A percentile compares a stretch with the other conserved stretches of the same genome.
Evolutionary conservation across 257 asterid species (phyloP).

Genomic region (Paulownia fortunei): DNA sequence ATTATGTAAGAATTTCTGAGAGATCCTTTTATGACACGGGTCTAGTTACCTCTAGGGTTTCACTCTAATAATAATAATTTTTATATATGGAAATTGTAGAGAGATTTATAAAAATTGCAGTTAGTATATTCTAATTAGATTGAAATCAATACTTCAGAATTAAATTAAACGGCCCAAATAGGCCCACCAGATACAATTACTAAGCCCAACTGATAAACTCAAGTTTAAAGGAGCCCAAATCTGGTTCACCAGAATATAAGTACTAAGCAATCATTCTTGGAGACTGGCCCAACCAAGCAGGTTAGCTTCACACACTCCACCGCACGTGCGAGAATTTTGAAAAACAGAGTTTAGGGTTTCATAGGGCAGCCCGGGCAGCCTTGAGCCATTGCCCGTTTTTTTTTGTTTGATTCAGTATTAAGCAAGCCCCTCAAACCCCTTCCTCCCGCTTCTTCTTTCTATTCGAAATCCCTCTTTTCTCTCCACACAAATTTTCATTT

Average conservation of each 20-base stretch:
- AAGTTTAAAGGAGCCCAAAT: no score
- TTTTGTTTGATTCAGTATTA: constrained; percentile 21
- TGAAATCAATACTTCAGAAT: no score
- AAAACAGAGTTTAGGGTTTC: constrained; percentile 36
- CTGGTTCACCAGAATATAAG: no score
- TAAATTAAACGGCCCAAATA: neutral
- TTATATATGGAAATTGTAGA: no score
- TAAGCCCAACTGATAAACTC: no score
- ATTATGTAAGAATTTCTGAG: no score
- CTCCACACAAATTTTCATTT: neutral
- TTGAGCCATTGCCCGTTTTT: constrained; percentile 41
- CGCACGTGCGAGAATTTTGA: constrained; percentile 15
- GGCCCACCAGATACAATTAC: neutral
- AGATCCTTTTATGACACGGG: no score
- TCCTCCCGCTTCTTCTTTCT: constrained; percentile 69
- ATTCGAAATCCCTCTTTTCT: constrained; percentile 53
- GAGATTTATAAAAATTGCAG: no score
- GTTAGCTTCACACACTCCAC: neutral
- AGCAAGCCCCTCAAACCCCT: constrained; percentile 14
- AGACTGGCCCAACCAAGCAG: constrained; percentile 4
- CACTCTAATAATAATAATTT: no score
- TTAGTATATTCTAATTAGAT: no score
- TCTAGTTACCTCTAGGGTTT: no score
- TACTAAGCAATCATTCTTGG: neutral
- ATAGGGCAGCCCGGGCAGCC: constrained; percentile 49